phyloP scores from a whole-genome alignment of 345 rosid genomes.

The Aquilaria malaccensis region DNA sequence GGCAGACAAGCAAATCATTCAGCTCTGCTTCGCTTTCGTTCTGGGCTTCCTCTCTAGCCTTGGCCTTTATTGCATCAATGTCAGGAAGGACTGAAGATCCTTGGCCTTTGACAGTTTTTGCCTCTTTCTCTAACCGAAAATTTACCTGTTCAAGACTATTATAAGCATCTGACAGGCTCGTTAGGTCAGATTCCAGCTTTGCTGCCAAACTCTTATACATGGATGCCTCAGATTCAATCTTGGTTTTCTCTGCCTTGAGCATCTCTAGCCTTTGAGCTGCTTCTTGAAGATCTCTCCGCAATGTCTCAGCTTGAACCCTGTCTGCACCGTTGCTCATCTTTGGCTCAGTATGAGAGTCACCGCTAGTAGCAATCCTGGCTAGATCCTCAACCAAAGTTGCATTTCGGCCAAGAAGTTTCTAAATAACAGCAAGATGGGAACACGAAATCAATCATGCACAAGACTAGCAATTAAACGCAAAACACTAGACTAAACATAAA shows the following conservation, averaged over 20 bases:
- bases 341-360: slow-evolving; percentile 45
- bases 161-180: slow-evolving; percentile 83
- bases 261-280: slow-evolving; percentile 67
- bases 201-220: slow-evolving; percentile 59
- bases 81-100: slow-evolving; percentile 37
- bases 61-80: slow-evolving; percentile 62
- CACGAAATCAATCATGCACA: not conserved
- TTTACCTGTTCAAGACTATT: slow-evolving; percentile 82
- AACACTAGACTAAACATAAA: too few species aligned
- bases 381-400: slow-evolving; percentile 83
- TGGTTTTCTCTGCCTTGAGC: slow-evolving; percentile 59
- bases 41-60: slow-evolving; percentile 92
- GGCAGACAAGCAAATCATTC: slow-evolving; percentile 92
- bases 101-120: slow-evolving; percentile 60
- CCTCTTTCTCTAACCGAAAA: slow-evolving; percentile 69
- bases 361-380: slow-evolving; percentile 56
- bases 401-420: slow-evolving; percentile 87
- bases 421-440: slow-evolving; percentile 8
- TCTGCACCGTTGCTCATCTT: slow-evolving; percentile 45
- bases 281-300: slow-evolving; percentile 80
- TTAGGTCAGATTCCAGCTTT: slow-evolving; percentile 80
- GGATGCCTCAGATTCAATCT: slow-evolving; percentile 62
- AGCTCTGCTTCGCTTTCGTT: slow-evolving; percentile 93
- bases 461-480: too few species aligned
- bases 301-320: slow-evolving; percentile 63